Percentiles rank a stretch among this genome's conserved stretches.
phyloP scores from a whole-genome alignment of 2,329 filamentous ascomycete species.

The Tolypocladium ovalisporum region DNA sequence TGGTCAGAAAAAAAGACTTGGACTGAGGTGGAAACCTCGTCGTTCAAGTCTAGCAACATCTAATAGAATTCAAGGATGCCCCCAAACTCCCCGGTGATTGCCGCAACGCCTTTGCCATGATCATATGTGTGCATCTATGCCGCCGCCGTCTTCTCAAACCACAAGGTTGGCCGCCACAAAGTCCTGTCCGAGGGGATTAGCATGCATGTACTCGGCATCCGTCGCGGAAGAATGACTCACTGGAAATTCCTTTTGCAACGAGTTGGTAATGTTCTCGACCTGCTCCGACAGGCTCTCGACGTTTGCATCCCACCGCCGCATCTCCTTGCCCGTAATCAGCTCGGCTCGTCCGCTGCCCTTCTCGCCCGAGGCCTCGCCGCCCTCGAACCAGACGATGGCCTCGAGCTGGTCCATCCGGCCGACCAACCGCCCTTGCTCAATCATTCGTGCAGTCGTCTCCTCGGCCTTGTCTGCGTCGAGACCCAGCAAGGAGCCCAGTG shows the following conservation, averaged over 20 bases:
- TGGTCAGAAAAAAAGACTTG: conserved; percentile 41
- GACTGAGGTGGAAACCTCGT: conserved; percentile 22
- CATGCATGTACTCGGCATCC: not conserved
- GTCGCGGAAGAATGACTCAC: conserved; percentile 21
- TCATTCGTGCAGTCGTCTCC: conserved; percentile 86
- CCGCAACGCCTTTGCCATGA: conserved; percentile 1
- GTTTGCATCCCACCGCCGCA: conserved; percentile 81
- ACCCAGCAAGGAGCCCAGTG: conserved; percentile 66
- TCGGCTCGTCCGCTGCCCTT: conserved; percentile 57
- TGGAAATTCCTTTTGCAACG: conserved; percentile 72
- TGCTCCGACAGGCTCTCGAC: conserved; percentile 81
- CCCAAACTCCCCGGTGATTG: not conserved
- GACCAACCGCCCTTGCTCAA: conserved; percentile 80
- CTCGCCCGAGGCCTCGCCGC: conserved; percentile 56
- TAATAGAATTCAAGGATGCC: not conserved
- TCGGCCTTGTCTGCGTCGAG: conserved; percentile 75
- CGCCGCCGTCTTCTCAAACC: conserved; percentile 10
- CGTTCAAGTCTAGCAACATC: not conserved
- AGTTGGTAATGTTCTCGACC: conserved; percentile 75
- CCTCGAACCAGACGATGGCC: conserved; percentile 76
- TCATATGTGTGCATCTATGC: not conserved
- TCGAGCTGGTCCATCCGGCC: conserved; percentile 94
- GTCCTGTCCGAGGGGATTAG: conserved; percentile 25
- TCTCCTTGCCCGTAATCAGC: conserved; percentile 54
- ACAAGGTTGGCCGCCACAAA: conserved; percentile 46